Base-by-base conservation (phyloP, 495 filamentous ascomycete species). In the Extremus antarcticus region DNA sequence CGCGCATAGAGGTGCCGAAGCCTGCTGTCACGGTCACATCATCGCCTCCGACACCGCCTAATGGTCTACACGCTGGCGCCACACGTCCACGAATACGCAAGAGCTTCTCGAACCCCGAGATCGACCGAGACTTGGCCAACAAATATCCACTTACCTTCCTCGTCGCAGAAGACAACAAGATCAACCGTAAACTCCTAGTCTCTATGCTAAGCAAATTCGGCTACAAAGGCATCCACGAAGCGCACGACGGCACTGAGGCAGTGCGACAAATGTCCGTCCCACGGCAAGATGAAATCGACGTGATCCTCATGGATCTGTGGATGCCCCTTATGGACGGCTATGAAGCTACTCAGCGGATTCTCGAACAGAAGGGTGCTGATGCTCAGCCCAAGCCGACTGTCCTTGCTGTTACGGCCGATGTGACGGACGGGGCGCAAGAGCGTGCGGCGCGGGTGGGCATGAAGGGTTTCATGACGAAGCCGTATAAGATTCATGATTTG, bases 291-390 rank as follows among this genome's bases (percentile, higher is more conserved):
- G 53, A 66, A 3, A 79, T 89, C 55, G 79, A 88, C 63, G 74
- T 85, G 0, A 74, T 90, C 20, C 66, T 89, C 24, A 90, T 90
- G 87, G 86, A 90, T 66, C 75, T 90, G 4, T 90, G 86, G 86
- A 90, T 90, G 86, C 87, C 86, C 1, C 74, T 80, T 54, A 86
- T 88, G 80, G 86, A 90, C 61, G 87, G 87, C 1, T 89, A 87
- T 53, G 81, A 89, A 64, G 86, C 86, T 4, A 80, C 86, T 0
- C 73, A 77, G 48, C 68, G 68, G 23, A 90, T 90, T 54, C 66
- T 84, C n/a, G 74, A 50, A 72, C 83, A 65, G 67, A 74, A 35
- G 70, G 50, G 69, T 73, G 40, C 52, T 29, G 47, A 13, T 13
- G 9, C 10, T 9, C 40, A 61, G 50, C 48, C 48, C 40, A 59